A percentile compares a stretch with the other conserved stretches of the same genome.
These are phyloP conservation scores for Eragrostis curvula DNA, from an alignment of 176 grass and related monocot genomes.

Conservation along the genomic window DNA sequence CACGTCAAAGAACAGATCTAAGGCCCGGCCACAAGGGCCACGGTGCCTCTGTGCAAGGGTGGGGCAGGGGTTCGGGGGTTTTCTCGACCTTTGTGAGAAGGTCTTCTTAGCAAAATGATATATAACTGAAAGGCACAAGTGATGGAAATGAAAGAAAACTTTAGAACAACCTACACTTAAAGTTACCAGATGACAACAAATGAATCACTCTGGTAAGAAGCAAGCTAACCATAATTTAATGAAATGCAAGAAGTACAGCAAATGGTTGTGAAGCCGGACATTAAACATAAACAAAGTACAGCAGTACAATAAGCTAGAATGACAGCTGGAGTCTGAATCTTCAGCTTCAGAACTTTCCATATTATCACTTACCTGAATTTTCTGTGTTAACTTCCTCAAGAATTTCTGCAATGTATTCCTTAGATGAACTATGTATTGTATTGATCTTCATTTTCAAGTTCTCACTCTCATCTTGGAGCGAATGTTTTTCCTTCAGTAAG, in stretches of 20 bases:
- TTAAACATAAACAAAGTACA: conserved; percentile 17
- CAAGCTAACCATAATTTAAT: background rate
- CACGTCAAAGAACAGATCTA: too few species aligned
- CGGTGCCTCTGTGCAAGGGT: too few species aligned
- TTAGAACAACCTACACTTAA: conserved; percentile 9
- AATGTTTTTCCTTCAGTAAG: conserved; percentile 63
- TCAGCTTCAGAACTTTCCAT: conserved; percentile 26
- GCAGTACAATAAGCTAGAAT: conserved; percentile 6
- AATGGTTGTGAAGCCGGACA: conserved; percentile 3
- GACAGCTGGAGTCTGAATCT: conserved; percentile 1
- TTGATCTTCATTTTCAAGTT: conserved; percentile 63
- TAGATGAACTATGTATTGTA: conserved; percentile 67
- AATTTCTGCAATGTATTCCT: conserved; percentile 81
- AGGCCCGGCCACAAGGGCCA: too few species aligned
- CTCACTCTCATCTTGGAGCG: conserved; percentile 59
- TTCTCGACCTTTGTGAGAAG: too few species aligned
- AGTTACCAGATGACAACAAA: conserved; percentile 9
- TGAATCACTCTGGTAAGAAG: too few species aligned
- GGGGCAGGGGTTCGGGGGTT: too few species aligned
- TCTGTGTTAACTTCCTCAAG: conserved; percentile 66
- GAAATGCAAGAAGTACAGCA: conserved; percentile 25
- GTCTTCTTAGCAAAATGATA: too few species aligned
- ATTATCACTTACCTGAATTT: conserved; percentile 57
- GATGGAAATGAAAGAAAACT: background rate
- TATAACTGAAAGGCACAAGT: conserved; percentile 11